Percentiles rank a stretch among this genome's conserved stretches.
Evolutionary conservation across 2,329 filamentous ascomycete species (phyloP).

Genomic region (Ambrosiella beaveri): DNA sequence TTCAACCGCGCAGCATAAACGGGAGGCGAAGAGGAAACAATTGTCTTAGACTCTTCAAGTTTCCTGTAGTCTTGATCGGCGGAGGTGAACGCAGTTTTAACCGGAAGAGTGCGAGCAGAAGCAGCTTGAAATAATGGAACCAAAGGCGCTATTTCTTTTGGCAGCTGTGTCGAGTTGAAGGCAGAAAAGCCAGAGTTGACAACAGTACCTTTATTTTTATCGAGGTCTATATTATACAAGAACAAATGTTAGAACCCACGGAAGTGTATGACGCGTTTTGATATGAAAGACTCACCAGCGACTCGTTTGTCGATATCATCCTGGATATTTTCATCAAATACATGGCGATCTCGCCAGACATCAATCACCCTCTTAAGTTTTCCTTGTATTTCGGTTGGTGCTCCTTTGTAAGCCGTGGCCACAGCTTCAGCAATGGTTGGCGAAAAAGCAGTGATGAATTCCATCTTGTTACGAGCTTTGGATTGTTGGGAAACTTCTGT

Average conservation of each 20-base stretch:
- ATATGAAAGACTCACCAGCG: slow-evolving; percentile 41
- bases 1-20: slow-evolving; percentile 84
- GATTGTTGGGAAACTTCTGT: slow-evolving; percentile 91
- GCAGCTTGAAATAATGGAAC: slow-evolving; percentile 56
- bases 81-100: slow-evolving; percentile 47
- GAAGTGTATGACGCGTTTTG: not conserved
- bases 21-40: slow-evolving; percentile 57
- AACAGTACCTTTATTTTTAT: slow-evolving; percentile 39
- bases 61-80: slow-evolving; percentile 75
- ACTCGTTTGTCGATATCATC: slow-evolving; percentile 63
- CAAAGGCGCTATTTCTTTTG: slow-evolving; percentile 61
- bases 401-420: slow-evolving; percentile 76
- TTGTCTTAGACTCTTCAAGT: slow-evolving; percentile 49
- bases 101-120: slow-evolving; percentile 52
- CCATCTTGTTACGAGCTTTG: slow-evolving; percentile 77
- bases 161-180: slow-evolving; percentile 40
- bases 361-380: slow-evolving; percentile 82
- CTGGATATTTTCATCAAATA: slow-evolving; percentile 70
- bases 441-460: slow-evolving; percentile 82
- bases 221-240: slow-evolving; percentile 32
- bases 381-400: slow-evolving; percentile 66
- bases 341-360: slow-evolving; percentile 74
- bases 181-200: slow-evolving; percentile 33
- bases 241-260: slow-evolving; percentile 13
- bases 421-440: slow-evolving; percentile 87